Evolutionary conservation across 108 stramenopile genomes (phyloP).

Genomic region (Epithemia pelagica): DNA sequence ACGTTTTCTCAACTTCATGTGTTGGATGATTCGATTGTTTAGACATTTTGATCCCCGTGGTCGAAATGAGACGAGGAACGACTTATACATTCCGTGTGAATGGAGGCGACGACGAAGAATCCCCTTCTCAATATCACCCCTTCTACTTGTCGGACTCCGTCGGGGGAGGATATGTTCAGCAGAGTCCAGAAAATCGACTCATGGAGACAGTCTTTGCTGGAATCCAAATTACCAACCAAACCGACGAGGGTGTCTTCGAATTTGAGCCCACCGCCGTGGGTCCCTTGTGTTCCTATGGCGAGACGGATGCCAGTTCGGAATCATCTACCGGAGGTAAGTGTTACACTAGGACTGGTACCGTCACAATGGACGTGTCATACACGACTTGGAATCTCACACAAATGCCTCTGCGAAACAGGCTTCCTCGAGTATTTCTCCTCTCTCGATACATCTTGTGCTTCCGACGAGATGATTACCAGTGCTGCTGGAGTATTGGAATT

Average conservation of each 20-base stretch:
- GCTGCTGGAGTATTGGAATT: slow-evolving; percentile 11
- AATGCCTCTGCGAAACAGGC: too few species aligned
- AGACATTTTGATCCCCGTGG: slow-evolving; percentile 19
- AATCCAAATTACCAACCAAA: slow-evolving; percentile 7
- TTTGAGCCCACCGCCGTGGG: slow-evolving; percentile 9
- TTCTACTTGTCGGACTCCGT: slow-evolving; percentile 1
- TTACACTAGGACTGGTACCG: not conserved
- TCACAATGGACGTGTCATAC: too few species aligned
- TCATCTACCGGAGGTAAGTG: not conserved
- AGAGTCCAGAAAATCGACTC: slow-evolving; percentile 1
- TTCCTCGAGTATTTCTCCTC: slow-evolving; percentile 8
- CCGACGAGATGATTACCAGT: not conserved
- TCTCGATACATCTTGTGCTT: slow-evolving; percentile 11
- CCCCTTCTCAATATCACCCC: slow-evolving; percentile 8
- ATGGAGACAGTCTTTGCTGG: slow-evolving; percentile 11
- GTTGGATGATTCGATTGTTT: not conserved
- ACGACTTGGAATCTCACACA: too few species aligned
- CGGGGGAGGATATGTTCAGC: slow-evolving; percentile 15
- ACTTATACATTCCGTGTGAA: slow-evolving; percentile 23
- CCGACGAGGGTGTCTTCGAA: not conserved
- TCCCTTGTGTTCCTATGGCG: slow-evolving; percentile 14
- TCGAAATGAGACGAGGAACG: slow-evolving; percentile 15
- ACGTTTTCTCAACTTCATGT: not conserved
- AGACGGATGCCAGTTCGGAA: not conserved
- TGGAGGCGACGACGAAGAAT: slow-evolving; percentile 3